Conservation (phyloP, 1,139 yeast species). For the Wickerhamomyces sp. region DNA sequence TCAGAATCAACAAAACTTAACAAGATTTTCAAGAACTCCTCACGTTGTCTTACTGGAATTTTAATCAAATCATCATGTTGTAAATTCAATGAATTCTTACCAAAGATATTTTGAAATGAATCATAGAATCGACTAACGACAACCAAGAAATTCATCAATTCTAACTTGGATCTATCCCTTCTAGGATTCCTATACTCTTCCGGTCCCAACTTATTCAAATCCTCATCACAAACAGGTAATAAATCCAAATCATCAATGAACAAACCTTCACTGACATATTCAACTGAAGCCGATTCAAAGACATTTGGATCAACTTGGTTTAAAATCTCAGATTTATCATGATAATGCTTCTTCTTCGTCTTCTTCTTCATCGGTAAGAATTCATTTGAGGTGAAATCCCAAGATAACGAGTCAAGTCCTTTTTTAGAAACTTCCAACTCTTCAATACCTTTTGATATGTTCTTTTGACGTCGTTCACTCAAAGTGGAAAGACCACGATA, state of each 20-base stretch:
- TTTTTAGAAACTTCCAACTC: background rate
- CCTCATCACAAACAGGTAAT: slow-evolving; percentile 1
- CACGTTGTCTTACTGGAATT: background rate
- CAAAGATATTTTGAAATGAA: background rate
- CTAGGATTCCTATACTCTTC: background rate
- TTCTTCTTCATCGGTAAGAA: background rate
- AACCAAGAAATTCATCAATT: background rate
- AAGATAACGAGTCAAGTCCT: background rate
- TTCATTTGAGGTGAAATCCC: slow-evolving; percentile 2
- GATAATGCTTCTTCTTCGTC: background rate
- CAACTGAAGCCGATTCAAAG: background rate
- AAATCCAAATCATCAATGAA: background rate
- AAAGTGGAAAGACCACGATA: slow-evolving; percentile 14
- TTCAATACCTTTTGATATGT: background rate
- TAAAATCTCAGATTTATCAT: background rate
- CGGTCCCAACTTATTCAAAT: slow-evolving; percentile 1
- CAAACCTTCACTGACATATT: slow-evolving; percentile 1
- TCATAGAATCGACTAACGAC: background rate
- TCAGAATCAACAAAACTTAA: background rate
- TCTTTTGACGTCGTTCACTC: slow-evolving; percentile 2
- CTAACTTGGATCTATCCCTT: background rate
- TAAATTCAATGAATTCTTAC: background rate
- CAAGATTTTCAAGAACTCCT: background rate
- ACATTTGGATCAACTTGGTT: background rate
- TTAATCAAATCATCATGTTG: background rate